Evolutionary conservation across 495 filamentous ascomycete genomes (phyloP), one percentile per base, ranked within the genome.

Genomic region (Cercophora sp.): DNA sequence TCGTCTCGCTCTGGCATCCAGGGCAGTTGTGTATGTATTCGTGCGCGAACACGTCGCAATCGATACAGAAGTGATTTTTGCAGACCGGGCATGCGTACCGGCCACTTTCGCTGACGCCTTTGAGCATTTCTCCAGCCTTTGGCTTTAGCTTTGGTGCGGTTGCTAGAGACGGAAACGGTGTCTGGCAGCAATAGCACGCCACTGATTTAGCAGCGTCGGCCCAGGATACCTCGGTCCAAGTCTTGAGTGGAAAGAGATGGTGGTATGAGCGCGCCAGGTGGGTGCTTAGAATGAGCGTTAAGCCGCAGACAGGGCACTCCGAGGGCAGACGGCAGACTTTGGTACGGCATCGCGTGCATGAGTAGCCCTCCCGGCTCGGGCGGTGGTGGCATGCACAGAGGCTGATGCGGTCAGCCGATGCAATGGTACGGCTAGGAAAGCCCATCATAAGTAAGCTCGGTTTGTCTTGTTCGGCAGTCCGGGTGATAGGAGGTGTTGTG

Each of bases 401-500:
- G 52, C 66, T 73, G 56, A 76, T 63, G n/a, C 81, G 83, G 44
- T 85, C 82, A 19, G 70, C 73, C 13, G 80, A 73, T 49, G 89
- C 88, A 43, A 91, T 82, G n/a, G 86, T 86, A 13, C 93, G 83
- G 39, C 86, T 91, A n/a, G 93, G 93, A 60, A 99, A 99, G 3
- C 93, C 94, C 94, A 97, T 97, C 87, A 91, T 94, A 11, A 99
- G 78, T 25, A 97, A 75, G 22, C 87, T 87, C 31, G 86, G 85
- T 39, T 82, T 79, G 53, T 77, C 80, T 59, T 85, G 80, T 62
- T 84, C 83, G 27, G 80, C 69, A 0, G 83, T 78, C 40, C 86
- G 81, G 4, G 88, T 85, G 16, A 87, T 84, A 2, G 93, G 94
- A 2, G 93, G 93, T 8, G 88, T 96, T 5, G 92, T 97, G 31